Conservation (phyloP, 1,139 yeast genomes). For the Kluyveromyces sp. region DNA sequence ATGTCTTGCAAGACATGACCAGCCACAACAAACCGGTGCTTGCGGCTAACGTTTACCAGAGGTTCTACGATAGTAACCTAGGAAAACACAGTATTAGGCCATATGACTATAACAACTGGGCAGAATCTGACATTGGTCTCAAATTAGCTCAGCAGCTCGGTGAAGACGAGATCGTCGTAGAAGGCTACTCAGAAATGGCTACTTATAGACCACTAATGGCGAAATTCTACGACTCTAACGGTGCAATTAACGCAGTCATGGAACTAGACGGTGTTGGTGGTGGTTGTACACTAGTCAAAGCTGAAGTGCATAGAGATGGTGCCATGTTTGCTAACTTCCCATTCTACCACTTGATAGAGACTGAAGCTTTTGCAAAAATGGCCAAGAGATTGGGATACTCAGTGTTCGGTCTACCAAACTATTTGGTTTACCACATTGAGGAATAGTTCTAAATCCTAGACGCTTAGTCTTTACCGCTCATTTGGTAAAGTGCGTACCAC, state of each 20-base stretch:
- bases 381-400: slow-evolving; percentile 89
- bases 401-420: slow-evolving; percentile 88
- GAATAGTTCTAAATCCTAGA: slow-evolving; percentile 36
- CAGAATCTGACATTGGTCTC: slow-evolving; percentile 80
- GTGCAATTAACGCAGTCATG: slow-evolving; percentile 58
- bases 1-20: slow-evolving; percentile 82
- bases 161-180: slow-evolving; percentile 88
- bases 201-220: slow-evolving; percentile 97
- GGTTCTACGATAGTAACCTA: slow-evolving; percentile 55
- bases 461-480: background rate
- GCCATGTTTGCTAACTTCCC: slow-evolving; percentile 99
- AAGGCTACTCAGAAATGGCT: slow-evolving; percentile 86
- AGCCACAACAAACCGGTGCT: slow-evolving; percentile 77
- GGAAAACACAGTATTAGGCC: slow-evolving; percentile 65
- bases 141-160: slow-evolving; percentile 61
- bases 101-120: slow-evolving; percentile 95
- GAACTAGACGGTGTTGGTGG: slow-evolving; percentile 95
- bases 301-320: slow-evolving; percentile 97
- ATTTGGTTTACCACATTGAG: slow-evolving; percentile 79
- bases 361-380: slow-evolving; percentile 98
- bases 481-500: background rate
- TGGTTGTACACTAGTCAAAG: slow-evolving; percentile 89
- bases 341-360: slow-evolving; percentile 90
- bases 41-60: slow-evolving; percentile 89
- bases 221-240: slow-evolving; percentile 62